Conservation (phyloP, 1,284 basidiomycete genomes). For the Boletus coffeatus region DNA sequence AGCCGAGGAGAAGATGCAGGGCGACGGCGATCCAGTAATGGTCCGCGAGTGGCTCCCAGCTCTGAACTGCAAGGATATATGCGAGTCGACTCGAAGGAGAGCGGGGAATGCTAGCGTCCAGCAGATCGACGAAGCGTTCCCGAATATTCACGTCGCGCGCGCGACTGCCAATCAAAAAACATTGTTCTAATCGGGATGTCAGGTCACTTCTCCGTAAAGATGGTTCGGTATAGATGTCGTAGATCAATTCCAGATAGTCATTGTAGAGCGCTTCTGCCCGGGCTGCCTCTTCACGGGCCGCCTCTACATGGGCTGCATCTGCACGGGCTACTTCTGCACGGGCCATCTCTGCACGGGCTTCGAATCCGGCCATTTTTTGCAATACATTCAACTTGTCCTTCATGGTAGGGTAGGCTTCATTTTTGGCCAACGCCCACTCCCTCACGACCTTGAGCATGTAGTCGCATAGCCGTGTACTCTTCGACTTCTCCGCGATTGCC, state of each 20-base stretch:
- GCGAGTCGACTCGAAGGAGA: constrained; percentile 80
- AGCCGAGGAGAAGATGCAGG: constrained; percentile 84
- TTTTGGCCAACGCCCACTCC: constrained; percentile 84
- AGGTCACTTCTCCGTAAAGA: constrained; percentile 86
- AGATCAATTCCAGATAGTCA: constrained; percentile 87
- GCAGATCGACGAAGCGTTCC: constrained; percentile 85
- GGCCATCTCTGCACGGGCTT: constrained; percentile 48
- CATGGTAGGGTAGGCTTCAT: constrained; percentile 84
- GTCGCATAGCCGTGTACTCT: constrained; percentile 74
- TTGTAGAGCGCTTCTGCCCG: constrained; percentile 59
- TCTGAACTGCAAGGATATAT: constrained; percentile 92
- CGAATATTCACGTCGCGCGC: constrained; percentile 78
- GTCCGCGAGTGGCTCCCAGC: constrained; percentile 92
- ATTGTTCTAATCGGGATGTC: constrained; percentile 89
- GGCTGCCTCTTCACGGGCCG: constrained; percentile 3
- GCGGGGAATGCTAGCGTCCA: constrained; percentile 87
- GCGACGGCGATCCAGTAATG: constrained; percentile 96
- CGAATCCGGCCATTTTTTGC: constrained; percentile 89
- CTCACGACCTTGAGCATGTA: constrained; percentile 86
- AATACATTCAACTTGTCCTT: constrained; percentile 94
- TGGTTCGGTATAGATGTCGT: constrained; percentile 92
- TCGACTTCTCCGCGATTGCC: constrained; percentile 90
- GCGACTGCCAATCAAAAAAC: constrained; percentile 91
- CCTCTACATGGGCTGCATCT: constrained; percentile 28
- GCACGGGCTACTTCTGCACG: no score